These are phyloP conservation scores for Solanum ahanhuiri DNA, from an alignment of 257 asterid species.

Conservation along the genomic window DNA sequence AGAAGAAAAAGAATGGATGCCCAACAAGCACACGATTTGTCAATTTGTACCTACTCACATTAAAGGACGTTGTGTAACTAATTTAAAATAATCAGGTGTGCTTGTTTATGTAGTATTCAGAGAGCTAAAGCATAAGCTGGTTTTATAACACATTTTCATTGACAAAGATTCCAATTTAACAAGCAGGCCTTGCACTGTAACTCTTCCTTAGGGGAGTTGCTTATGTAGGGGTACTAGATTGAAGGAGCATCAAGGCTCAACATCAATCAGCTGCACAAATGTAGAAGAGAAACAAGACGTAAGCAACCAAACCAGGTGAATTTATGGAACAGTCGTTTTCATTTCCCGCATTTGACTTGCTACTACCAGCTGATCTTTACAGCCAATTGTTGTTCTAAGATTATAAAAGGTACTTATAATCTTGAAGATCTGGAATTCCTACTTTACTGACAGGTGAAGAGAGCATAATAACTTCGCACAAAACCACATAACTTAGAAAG, in stretches of 20 bases:
- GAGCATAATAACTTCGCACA: background rate
- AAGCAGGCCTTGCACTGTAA: background rate
- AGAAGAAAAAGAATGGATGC: background rate
- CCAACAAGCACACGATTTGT: background rate
- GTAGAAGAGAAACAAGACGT: background rate
- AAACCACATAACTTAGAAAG: background rate
- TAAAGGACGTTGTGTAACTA: background rate
- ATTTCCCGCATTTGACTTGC: background rate
- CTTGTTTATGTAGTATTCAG: background rate
- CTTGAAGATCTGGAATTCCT: background rate
- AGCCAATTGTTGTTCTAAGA: background rate
- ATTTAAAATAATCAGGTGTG: background rate
- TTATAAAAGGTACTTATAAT: background rate
- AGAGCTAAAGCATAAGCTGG: background rate
- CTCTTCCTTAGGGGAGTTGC: background rate
- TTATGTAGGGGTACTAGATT: background rate
- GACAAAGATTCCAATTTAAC: background rate
- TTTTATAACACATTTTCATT: background rate
- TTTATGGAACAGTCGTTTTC: background rate
- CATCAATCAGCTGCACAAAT: background rate
- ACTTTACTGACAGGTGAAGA: background rate
- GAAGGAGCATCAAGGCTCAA: background rate
- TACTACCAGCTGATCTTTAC: background rate
- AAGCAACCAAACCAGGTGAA: background rate
- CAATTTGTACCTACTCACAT: background rate